Evolutionary conservation across 306 rosid species (phyloP).

Genomic region (Dalbergia cultrata): DNA sequence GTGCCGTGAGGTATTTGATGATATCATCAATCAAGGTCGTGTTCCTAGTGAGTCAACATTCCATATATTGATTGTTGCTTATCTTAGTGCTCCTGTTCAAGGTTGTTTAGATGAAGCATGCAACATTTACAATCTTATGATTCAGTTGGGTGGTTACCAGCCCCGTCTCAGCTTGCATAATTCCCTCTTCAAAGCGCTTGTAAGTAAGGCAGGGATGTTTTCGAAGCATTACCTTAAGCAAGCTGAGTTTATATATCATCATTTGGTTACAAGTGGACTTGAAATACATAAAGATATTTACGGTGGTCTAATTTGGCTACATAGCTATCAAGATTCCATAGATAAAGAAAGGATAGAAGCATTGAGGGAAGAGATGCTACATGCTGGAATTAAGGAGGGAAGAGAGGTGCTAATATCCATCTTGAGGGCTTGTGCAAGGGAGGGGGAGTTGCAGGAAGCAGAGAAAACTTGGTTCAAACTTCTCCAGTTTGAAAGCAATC

Average conservation of each 20-base stretch:
- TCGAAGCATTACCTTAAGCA: constrained; percentile 85
- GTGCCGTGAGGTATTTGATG: constrained; percentile 92
- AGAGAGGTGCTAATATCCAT: constrained; percentile 77
- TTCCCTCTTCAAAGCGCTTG: constrained; percentile 79
- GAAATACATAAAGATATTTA: constrained; percentile 82
- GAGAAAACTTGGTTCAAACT: constrained; percentile 78
- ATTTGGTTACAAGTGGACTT: constrained; percentile 76
- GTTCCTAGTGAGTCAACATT: constrained; percentile 93
- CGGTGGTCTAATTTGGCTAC: constrained; percentile 92
- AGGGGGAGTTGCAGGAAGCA: constrained; percentile 74
- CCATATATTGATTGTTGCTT: constrained; percentile 87
- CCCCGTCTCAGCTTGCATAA: constrained; percentile 92
- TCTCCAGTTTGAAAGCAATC: constrained; percentile 50
- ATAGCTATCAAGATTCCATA: constrained; percentile 84
- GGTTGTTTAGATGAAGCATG: constrained; percentile 95
- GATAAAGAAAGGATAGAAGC: constrained; percentile 76
- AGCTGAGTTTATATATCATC: constrained; percentile 90
- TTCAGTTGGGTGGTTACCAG: constrained; percentile 93
- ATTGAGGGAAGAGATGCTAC: constrained; percentile 75
- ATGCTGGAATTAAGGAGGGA: constrained; percentile 73
- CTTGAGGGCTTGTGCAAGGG: constrained; percentile 82
- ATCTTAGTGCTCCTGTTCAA: constrained; percentile 79
- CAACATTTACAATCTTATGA: constrained; percentile 83
- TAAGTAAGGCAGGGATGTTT: constrained; percentile 69
- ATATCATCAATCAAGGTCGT: constrained; percentile 88